These are phyloP conservation scores for Lagerstroemia speciosa DNA, from an alignment of 345 rosid species.

Conservation along the genomic window DNA sequence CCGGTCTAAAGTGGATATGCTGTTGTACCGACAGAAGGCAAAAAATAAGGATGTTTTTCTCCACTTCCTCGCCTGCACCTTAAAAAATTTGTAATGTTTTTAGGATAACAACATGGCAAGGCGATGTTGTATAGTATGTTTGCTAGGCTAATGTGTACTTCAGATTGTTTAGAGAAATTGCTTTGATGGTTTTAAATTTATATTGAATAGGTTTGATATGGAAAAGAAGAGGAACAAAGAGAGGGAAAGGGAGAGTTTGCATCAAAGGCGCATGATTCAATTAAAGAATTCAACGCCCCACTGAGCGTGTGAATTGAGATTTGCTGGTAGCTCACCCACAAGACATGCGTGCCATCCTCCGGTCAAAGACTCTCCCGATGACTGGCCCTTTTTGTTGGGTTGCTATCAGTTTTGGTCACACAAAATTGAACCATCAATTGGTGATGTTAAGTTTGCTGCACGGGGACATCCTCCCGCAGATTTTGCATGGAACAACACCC, in stretches of 20 bases:
- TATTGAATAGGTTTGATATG: constrained; percentile 5
- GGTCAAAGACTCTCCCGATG: constrained; percentile 33
- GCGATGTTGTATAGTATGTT: neutral
- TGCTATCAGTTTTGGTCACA: constrained; percentile 14
- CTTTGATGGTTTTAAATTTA: constrained; percentile 11
- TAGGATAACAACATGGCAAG: neutral
- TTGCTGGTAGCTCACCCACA: constrained; percentile 93
- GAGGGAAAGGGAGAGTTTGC: constrained; percentile 13
- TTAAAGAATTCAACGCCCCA: constrained; percentile 92
- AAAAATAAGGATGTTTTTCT: neutral
- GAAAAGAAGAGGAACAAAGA: neutral
- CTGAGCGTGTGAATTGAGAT: constrained; percentile 57
- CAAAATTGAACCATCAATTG: neutral
- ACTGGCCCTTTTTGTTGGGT: neutral
- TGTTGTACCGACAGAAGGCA: neutral
- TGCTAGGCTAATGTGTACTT: neutral
- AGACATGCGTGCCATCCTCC: constrained; percentile 24
- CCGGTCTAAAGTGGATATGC: neutral
- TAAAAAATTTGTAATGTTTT: neutral
- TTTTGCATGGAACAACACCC: neutral
- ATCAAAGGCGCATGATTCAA: constrained; percentile 72
- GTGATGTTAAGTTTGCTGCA: constrained; percentile 7
- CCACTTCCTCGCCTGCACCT: neutral
- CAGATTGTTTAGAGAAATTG: constrained; percentile 5
- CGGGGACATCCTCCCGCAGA: constrained; percentile 6